phyloP scores from a whole-genome alignment of 345 rosid species.

The Lumnitzera littorea region DNA sequence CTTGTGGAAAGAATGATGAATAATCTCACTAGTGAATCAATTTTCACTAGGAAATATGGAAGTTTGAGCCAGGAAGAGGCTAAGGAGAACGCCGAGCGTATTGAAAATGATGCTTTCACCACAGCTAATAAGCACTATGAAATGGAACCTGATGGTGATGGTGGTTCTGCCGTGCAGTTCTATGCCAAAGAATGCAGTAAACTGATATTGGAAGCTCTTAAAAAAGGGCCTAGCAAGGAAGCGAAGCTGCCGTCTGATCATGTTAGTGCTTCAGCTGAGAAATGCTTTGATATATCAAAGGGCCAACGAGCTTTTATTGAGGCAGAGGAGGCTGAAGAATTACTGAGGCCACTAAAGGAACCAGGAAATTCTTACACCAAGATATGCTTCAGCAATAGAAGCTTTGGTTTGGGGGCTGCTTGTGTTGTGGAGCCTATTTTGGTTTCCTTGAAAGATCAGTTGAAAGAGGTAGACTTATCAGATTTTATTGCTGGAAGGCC shows the following conservation, averaged over 20 bases:
- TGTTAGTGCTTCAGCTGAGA: slow-evolving; percentile 23
- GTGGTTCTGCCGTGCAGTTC: slow-evolving; percentile 89
- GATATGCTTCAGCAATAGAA: slow-evolving; percentile 88
- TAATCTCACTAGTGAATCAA: slow-evolving; percentile 68
- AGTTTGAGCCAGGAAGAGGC: slow-evolving; percentile 67
- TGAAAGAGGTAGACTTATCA: slow-evolving; percentile 82
- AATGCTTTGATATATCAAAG: slow-evolving; percentile 68
- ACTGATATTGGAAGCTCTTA: slow-evolving; percentile 70
- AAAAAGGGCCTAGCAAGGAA: slow-evolving; percentile 48
- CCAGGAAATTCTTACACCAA: slow-evolving; percentile 65
- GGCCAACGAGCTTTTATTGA: slow-evolving; percentile 65
- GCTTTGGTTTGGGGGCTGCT: slow-evolving; percentile 81
- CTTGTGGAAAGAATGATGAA: slow-evolving; percentile 58
- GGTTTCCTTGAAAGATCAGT: slow-evolving; percentile 56
- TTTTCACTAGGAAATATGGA: slow-evolving; percentile 81
- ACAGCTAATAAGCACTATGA: slow-evolving; percentile 67
- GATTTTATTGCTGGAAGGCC: slow-evolving; percentile 90
- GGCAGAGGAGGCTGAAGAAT: slow-evolving; percentile 71
- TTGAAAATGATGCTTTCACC: slow-evolving; percentile 62
- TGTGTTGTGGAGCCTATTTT: slow-evolving; percentile 71
- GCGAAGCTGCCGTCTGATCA: slow-evolving; percentile 23
- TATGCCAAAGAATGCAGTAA: slow-evolving; percentile 94
- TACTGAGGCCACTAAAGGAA: slow-evolving; percentile 62
- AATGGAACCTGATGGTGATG: slow-evolving; percentile 93
- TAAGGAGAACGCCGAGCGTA: slow-evolving; percentile 59